Percentiles rank a stretch among this genome's conserved stretches.
Conservation (phyloP, 176 grass and related monocot genomes). For the Aegilops bicornis region DNA sequence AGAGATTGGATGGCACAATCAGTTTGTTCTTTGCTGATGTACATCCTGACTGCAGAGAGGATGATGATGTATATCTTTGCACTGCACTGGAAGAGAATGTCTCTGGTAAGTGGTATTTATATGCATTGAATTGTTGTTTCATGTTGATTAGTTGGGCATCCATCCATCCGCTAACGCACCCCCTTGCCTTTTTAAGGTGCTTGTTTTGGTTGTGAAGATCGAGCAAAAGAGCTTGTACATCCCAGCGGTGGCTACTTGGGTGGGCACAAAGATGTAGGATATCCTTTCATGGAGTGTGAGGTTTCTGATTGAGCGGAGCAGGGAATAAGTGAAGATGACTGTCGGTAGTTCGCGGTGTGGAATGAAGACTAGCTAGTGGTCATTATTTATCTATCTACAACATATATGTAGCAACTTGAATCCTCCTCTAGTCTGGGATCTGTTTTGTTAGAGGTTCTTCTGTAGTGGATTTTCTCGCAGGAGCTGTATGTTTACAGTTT, state of each 20-base stretch:
- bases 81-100: neutral
- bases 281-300: neutral
- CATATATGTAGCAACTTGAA: too few relatives aligned
- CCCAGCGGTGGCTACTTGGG: neutral
- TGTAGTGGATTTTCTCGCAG: too few relatives aligned
- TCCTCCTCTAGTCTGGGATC: too few relatives aligned
- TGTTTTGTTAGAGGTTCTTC: too few relatives aligned
- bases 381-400: too few relatives aligned
- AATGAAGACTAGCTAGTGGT: too few relatives aligned
- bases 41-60: neutral
- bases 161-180: neutral
- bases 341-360: too few relatives aligned
- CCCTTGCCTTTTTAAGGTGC: neutral
- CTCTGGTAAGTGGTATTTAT: neutral
- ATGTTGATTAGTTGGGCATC: neutral
- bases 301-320: too few relatives aligned
- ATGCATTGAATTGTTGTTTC: neutral
- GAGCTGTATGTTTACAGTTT: too few relatives aligned
- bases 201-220: neutral
- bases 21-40: conserved; percentile 4
- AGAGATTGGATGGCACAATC: neutral
- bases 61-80: neutral
- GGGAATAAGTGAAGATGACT: too few relatives aligned
- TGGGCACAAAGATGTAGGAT: neutral
- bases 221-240: neutral